phyloP scores from a whole-genome alignment of 2,329 filamentous ascomycete species.

The Arthrobotrys sphaeroides region DNA sequence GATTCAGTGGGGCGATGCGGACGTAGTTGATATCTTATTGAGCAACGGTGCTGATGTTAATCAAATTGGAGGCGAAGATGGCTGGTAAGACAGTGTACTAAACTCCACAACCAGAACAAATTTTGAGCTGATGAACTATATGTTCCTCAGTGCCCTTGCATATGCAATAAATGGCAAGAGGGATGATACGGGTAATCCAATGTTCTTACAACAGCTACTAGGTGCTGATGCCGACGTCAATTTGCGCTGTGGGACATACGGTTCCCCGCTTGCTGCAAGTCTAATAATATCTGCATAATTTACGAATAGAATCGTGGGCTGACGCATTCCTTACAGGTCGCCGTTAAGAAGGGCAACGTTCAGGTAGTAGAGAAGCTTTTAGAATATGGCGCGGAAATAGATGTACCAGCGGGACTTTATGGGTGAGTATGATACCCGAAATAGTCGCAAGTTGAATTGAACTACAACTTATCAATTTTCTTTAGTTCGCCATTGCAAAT shows the following conservation, averaged over 20 bases:
- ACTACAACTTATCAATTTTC: no score
- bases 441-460: background rate
- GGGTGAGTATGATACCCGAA: background rate
- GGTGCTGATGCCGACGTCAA: constrained; percentile 25
- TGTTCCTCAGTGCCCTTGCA: background rate
- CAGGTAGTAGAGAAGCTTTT: constrained; percentile 6
- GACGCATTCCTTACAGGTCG: background rate
- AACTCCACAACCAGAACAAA: background rate
- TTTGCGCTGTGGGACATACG: background rate
- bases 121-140: background rate
- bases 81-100: constrained; percentile 9
- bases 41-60: constrained; percentile 14
- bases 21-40: constrained; percentile 13
- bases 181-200: background rate
- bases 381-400: constrained; percentile 7
- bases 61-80: background rate
- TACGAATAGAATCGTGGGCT: background rate
- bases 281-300: background rate
- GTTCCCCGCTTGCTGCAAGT: constrained; percentile 18
- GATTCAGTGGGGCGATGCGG: background rate
- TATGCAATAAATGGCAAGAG: constrained; percentile 1
- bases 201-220: constrained; percentile 1
- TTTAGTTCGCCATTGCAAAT: constrained; percentile 9
- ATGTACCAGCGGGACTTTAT: background rate
- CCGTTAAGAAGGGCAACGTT: background rate